phyloP scores from a whole-genome alignment of 2,329 filamentous ascomycete genomes.

The Nemania abortiva region DNA sequence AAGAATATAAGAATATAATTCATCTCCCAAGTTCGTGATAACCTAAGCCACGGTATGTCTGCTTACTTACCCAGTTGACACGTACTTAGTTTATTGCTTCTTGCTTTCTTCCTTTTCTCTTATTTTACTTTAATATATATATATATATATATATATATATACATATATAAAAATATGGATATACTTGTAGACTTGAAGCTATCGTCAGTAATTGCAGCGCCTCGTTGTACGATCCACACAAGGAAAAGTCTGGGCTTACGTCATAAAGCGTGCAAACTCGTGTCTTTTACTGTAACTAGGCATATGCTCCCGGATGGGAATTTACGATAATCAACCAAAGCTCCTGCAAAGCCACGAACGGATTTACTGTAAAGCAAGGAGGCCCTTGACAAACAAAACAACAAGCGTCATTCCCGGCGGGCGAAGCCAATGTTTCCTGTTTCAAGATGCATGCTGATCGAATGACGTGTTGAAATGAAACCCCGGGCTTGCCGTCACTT shows the following conservation, averaged over 20 bases:
- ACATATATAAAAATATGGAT: no score
- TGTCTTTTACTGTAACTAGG: background rate
- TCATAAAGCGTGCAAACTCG: background rate
- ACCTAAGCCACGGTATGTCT: no score
- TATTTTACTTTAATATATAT: no score
- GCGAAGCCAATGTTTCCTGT: constrained; percentile 10
- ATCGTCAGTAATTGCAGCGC: no score
- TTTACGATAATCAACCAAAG: background rate
- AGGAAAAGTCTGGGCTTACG: background rate
- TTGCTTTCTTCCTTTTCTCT: no score
- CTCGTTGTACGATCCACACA: no score
- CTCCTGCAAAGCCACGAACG: constrained; percentile 7
- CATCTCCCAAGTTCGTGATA: no score
- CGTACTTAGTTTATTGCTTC: no score
- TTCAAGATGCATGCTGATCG: constrained; percentile 14
- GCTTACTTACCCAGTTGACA: no score
- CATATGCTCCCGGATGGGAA: background rate
- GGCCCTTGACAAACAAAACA: constrained; percentile 3
- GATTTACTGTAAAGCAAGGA: constrained; percentile 10
- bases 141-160: no score
- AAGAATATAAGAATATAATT: background rate
- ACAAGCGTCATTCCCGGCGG: background rate
- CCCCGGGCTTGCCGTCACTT: constrained; percentile 5
- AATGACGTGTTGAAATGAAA: constrained; percentile 29
- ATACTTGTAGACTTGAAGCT: no score